A percentile compares a stretch with the other conserved stretches of the same genome.
phyloP scores from a whole-genome alignment of 208 protist genomes.

The Angomonas ambiguus region DNA sequence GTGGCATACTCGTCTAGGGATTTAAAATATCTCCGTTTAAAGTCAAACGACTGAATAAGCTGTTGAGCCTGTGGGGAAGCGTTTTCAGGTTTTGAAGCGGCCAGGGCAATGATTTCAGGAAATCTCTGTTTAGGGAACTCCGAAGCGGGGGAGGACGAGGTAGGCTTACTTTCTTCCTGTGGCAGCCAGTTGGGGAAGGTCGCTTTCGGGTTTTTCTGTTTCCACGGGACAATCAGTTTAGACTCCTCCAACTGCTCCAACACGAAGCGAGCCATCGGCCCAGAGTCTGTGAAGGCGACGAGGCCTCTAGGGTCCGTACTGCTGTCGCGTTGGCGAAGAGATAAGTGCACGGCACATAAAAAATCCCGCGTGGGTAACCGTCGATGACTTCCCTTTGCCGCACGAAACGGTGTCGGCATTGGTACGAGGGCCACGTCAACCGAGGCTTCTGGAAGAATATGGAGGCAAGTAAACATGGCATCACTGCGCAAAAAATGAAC shows the following conservation, averaged over 20 bases:
- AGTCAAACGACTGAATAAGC: constrained; percentile 17
- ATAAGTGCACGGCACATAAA: constrained; percentile 46
- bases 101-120: constrained; percentile 26
- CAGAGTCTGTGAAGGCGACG: constrained; percentile 71
- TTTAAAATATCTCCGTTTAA: neutral
- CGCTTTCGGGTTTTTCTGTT: constrained; percentile 54
- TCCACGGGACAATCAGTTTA: constrained; percentile 74
- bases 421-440: constrained; percentile 63
- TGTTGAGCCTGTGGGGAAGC: constrained; percentile 29
- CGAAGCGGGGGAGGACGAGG: neutral
- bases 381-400: constrained; percentile 50
- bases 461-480: constrained; percentile 59
- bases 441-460: constrained; percentile 29
- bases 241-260: constrained; percentile 80
- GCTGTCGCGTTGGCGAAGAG: constrained; percentile 24
- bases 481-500: constrained; percentile 72
- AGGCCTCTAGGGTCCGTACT: constrained; percentile 60
- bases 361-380: constrained; percentile 71
- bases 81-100: constrained; percentile 48
- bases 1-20: neutral
- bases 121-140: constrained; percentile 45
- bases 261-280: constrained; percentile 74
- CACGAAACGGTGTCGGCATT: constrained; percentile 74
- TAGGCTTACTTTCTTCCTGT: neutral
- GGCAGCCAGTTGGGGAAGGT: constrained; percentile 42